Base-by-base conservation (phyloP, 225 moss, liverwort and hornwort genomes). In the Lunularia cruciata region DNA sequence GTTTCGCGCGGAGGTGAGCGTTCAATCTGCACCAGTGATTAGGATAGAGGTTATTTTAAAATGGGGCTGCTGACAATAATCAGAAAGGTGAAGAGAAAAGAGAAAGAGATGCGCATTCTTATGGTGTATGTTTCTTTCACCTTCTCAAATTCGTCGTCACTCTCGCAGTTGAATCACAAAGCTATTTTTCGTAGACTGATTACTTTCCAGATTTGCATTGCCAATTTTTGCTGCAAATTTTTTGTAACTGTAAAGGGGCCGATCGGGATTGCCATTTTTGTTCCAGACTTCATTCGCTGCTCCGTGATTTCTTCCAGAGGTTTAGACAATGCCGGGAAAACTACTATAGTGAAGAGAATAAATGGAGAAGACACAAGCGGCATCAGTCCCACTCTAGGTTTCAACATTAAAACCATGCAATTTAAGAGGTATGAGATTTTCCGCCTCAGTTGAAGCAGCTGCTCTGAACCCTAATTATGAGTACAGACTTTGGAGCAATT, bases 101-200 rank as follows among this genome's bases (percentile, higher is more conserved):
- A 98, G 84, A 98, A 93, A 70, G 93, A 98, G 70, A 98, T 98
- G 96, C 96, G 96, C 76, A 89, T 98, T 83, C 88, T 98, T 34
- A 98, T 98, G 96, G 96, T 98, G 96, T 95, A 92, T 64, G 94
- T 73, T 47, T 63, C 36, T 31, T 49, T 51, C 48, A 32, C 66
- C 32, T 20, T 23, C 2, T 48, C 48, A 16, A 32, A 20, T 64
- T 20, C 1, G 8, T 25, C 8, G 6, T 0, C 1, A 5, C 13
- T 30, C 16, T 46, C 25, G 43, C 30, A 20, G 59, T 36, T 37
- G 59, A 60, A 60, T 60, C 20, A 1, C n/a, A 16, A n/a, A 49
- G 49, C 20, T 16, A 6, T n/a, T 6, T 6, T 49, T n/a, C n/a
- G n/a, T 31, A 51, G 37, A 14, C 45, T 58, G 4, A n/a, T 23